Evolutionary conservation across 2,329 filamentous ascomycete genomes (phyloP), one percentile per base, ranked within the genome.

Genomic region (Torrubiella hemipterigena): DNA sequence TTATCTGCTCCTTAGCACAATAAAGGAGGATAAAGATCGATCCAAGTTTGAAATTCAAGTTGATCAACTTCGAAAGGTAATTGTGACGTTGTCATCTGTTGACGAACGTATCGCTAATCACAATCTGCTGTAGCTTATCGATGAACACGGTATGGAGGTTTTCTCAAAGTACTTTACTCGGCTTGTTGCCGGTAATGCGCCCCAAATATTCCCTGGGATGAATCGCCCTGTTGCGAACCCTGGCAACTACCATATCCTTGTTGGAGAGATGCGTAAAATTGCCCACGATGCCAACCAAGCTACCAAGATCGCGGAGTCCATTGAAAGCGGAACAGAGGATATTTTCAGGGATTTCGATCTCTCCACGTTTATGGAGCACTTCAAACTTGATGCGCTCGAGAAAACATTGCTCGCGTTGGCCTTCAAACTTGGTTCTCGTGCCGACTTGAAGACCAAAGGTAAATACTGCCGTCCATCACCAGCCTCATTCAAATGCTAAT

Each of bases 121-220:
- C 71, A 30, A 31, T 36, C 25, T 37, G 17, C 32, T 35, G 34
- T 42, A 94, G 83, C 77, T 96, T 55, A 81, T 96, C 63, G 80
- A 94, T 74, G 87, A 89, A 50, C 80, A 93, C 86, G 87, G 87
- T 53, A 98, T 98, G 89, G 93, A 98, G 69, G 86, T 95, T 53
- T 95, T 87, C 56, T 78, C 84, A 38, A 93, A 87, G 66, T 95
- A 91, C 59, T 93, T 98, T 60, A 79, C 85, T 58, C 84, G 89
- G 59, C 69, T 96, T 54, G 75, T 98, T 51, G 81, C 81, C 58
- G 79, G 80, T 61, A 95, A 95, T 75, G 85, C 87, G 48, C 66
- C 79, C 41, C 80, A 91, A 50, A 91, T 98, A 54, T 96, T 96
- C 53, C 79, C 85, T 31, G 77, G 81, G 40, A 66, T 78, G 33